Evolutionary conservation across 2,329 filamentous ascomycete genomes (phyloP).

Genomic region (Claviceps maximensis): DNA sequence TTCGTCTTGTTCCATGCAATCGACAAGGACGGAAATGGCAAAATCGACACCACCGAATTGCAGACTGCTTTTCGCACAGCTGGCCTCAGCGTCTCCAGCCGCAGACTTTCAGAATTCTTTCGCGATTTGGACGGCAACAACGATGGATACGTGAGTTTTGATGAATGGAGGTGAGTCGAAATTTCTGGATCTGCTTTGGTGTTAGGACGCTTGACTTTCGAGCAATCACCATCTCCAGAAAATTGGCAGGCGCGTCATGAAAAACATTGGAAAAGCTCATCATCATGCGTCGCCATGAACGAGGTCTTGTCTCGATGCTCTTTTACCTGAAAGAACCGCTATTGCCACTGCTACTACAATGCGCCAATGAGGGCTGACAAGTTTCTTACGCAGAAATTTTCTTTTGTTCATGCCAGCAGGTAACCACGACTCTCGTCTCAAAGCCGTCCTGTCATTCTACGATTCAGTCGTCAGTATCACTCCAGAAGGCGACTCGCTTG

Average conservation of each 20-base stretch:
- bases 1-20: conserved; percentile 73
- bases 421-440: conserved; percentile 55
- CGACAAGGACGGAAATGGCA: conserved; percentile 73
- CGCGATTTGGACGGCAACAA: conserved; percentile 77
- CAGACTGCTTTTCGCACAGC: conserved; percentile 63
- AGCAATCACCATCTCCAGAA: not conserved
- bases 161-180: conserved; percentile 84
- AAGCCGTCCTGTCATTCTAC: conserved; percentile 82
- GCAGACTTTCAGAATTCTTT: conserved; percentile 76
- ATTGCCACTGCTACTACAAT: not conserved
- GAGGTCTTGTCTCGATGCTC: not conserved
- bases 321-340: not conserved
- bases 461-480: conserved; percentile 79
- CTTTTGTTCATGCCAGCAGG: conserved; percentile 68
- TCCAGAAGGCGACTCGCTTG: conserved; percentile 82
- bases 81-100: conserved; percentile 64
- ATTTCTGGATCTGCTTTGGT: not conserved
- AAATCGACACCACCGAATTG: conserved; percentile 77
- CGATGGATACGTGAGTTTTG: conserved; percentile 78
- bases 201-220: not conserved
- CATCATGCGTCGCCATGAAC: conserved; percentile 1
- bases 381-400: conserved; percentile 54
- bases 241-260: not conserved
- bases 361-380: conserved; percentile 5
- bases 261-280: not conserved